phyloP scores from a whole-genome alignment of 768 basidiomycete genomes.

The Xerocomellus amylosporus region DNA sequence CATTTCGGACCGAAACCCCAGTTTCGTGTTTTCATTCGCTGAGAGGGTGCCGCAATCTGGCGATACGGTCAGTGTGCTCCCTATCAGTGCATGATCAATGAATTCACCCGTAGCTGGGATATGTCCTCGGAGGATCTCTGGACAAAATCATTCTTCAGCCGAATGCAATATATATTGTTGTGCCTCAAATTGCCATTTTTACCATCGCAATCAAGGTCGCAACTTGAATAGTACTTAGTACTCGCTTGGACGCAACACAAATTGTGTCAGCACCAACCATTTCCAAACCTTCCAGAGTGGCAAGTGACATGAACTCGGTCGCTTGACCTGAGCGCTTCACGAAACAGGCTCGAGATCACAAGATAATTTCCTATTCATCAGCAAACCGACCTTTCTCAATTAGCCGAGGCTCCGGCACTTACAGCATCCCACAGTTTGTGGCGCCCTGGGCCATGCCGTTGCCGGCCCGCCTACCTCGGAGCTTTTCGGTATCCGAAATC shows the following conservation, averaged over 20 bases:
- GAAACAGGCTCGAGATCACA: slow-evolving; percentile 25
- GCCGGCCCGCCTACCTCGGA: no score
- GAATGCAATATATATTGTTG: background rate
- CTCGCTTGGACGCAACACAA: slow-evolving; percentile 4
- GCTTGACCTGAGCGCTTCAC: slow-evolving; percentile 14
- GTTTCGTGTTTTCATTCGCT: slow-evolving; percentile 23
- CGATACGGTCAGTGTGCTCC: slow-evolving; percentile 2
- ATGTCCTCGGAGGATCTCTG: background rate
- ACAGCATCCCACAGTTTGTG: no score
- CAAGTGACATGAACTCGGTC: slow-evolving; percentile 26
- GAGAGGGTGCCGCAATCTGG: background rate
- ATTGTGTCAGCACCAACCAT: slow-evolving; percentile 7
- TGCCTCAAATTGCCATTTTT: slow-evolving; percentile 2
- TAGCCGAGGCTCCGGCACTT: no score
- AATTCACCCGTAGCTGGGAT: slow-evolving; percentile 21
- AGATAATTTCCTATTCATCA: no score
- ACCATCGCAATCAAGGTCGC: no score
- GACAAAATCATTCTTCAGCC: background rate
- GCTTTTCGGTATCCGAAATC: no score
- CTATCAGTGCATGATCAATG: slow-evolving; percentile 28
- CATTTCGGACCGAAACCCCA: slow-evolving; percentile 26
- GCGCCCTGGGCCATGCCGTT: no score
- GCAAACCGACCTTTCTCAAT: no score
- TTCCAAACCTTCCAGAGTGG: slow-evolving; percentile 14
- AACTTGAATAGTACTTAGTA: background rate